phyloP scores from a whole-genome alignment of 1,284 basidiomycete species.

The Megacollybia platyphylla region DNA sequence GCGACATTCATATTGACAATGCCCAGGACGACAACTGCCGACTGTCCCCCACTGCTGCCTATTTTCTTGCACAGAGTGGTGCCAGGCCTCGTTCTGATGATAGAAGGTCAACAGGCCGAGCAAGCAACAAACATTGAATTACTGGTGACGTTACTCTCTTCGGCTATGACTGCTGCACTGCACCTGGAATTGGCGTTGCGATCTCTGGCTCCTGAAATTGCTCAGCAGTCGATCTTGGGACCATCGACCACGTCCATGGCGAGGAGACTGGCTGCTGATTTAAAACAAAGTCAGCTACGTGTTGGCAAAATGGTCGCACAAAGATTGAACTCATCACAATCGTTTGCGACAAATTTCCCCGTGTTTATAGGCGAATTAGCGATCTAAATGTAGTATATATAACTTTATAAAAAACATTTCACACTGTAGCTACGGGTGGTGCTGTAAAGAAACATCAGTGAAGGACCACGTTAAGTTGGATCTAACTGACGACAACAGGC shows the following conservation, averaged over 20 bases:
- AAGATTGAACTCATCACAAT: conserved; percentile 42
- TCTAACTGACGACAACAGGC: conserved; percentile 68
- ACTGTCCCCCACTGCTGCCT: conserved; percentile 51
- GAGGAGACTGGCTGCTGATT: conserved; percentile 41
- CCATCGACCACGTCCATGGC: conserved; percentile 52
- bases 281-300: conserved; percentile 39
- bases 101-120: conserved; percentile 43
- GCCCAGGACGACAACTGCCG: conserved; percentile 29
- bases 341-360: conserved; percentile 63
- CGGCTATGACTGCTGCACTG: conserved; percentile 47
- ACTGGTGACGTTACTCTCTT: conserved; percentile 46
- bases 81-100: conserved; percentile 40
- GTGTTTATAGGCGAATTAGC: conserved; percentile 39
- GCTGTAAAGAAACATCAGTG: conserved; percentile 18
- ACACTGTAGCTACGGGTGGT: conserved; percentile 33
- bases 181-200: conserved; percentile 59
- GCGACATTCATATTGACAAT: conserved; percentile 52
- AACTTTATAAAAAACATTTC: conserved; percentile 9
- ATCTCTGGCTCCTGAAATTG: conserved; percentile 33
- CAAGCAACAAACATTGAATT: conserved; percentile 47
- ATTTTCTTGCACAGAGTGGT: conserved; percentile 56
- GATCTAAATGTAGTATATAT: conserved; percentile 10
- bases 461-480: conserved; percentile 2
- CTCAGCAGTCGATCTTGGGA: conserved; percentile 28
- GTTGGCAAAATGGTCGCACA: conserved; percentile 43